Base-by-base conservation (phyloP, 148 eudicot genomes). In the Chenopodium album region DNA sequence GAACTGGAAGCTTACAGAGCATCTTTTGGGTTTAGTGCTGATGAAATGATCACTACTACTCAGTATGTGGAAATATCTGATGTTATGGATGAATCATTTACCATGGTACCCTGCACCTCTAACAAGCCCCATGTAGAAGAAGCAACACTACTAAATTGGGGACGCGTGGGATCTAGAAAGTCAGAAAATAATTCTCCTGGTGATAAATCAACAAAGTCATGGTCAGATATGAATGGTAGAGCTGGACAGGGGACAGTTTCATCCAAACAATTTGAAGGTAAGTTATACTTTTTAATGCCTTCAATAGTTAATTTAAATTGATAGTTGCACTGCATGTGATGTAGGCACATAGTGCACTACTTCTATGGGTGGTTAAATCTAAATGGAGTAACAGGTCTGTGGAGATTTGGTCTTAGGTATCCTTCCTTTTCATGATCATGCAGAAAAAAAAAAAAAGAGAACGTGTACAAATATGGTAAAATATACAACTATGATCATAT, bases 1-100 rank as follows among this genome's bases (percentile, higher is more conserved):
- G 99, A 96, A 81, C 62, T 94, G 31, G 99, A 96, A 84, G 99
- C 99, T 56, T 96, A 96, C 85, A 89, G 99, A 86, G 98, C 98
- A 80, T 96, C 99, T 29, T 96, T 96, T 84, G 99, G 99, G 66
- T 96, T 96, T 85, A 96, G 99, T 90, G 99, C 99, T 59, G 99
- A 96, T 88, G 99, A 96, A 80, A 92, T 96, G 83, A 89, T 91
- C 79, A 88, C 93, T 44, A 96, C 98, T 60, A 73, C 95, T 71
- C 94, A 96, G 14, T 96, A 96, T 86, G 98, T 94, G 73, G 98
- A 96, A 85, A 94, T 96, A 63, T 85, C 94, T 80, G 94, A 96
- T 83, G 97, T 90, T 13, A 75, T 83, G 87, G 99, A 94, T 44
- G 98, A 94, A 4, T 89, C 97, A 28, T 92, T 94, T 81, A 86